Percentiles rank a stretch among this genome's conserved stretches.
phyloP scores from a whole-genome alignment of 2,329 filamentous ascomycete genomes.

The Ophiostoma sp. region DNA sequence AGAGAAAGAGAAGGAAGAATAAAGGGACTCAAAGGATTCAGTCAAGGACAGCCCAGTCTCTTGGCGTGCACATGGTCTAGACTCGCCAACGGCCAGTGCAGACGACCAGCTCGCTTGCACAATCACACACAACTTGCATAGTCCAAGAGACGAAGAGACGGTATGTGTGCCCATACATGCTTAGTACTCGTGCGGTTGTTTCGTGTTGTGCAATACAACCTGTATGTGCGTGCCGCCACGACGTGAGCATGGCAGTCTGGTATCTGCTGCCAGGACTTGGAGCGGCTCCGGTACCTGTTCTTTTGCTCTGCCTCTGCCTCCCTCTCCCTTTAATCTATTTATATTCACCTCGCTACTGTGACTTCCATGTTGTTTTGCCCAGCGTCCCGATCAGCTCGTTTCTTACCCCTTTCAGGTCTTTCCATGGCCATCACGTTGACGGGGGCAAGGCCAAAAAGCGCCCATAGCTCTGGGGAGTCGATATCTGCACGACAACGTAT shows the following conservation, averaged over 20 bases:
- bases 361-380: background rate
- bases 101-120: background rate
- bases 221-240: too few relatives aligned
- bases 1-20: too few relatives aligned
- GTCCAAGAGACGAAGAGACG: background rate
- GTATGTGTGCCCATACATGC: constrained; percentile 1
- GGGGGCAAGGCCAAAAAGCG: background rate
- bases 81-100: background rate
- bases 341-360: background rate
- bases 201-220: constrained; percentile 4
- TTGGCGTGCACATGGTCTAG: background rate
- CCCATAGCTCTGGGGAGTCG: background rate
- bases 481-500: too few relatives aligned
- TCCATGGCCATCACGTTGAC: background rate
- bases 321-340: too few relatives aligned
- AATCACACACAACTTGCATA: constrained; percentile 7
- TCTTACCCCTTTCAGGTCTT: background rate
- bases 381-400: constrained; percentile 3
- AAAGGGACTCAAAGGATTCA: too few relatives aligned
- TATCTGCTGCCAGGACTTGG: too few relatives aligned
- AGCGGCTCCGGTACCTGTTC: background rate
- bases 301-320: background rate
- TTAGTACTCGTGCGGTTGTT: background rate
- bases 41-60: background rate
- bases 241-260: too few relatives aligned